phyloP scores from a whole-genome alignment of 257 asterid genomes.

The Voacanga thouarsii region DNA sequence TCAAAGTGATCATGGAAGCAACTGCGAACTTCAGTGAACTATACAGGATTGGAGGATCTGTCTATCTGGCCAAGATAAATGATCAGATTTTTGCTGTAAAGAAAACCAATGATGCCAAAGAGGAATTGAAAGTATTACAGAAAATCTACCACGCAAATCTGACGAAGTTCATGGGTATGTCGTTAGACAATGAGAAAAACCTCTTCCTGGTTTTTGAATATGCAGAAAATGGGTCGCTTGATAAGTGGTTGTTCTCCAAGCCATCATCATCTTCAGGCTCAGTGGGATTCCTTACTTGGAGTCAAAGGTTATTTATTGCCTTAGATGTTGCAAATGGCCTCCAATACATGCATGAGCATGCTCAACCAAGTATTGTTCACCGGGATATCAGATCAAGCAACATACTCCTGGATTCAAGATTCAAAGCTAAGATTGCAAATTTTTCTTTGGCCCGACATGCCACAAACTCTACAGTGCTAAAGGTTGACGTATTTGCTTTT shows the following conservation, averaged over 20 bases:
- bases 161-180: constrained; percentile 63
- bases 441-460: constrained; percentile 56
- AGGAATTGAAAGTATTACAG: constrained; percentile 61
- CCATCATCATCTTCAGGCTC: constrained; percentile 23
- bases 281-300: constrained; percentile 43
- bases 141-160: constrained; percentile 66
- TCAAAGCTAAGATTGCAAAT: constrained; percentile 61
- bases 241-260: constrained; percentile 47
- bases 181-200: constrained; percentile 50
- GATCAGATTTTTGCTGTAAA: constrained; percentile 50
- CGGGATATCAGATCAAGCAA: constrained; percentile 54
- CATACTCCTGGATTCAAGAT: constrained; percentile 65
- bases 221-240: constrained; percentile 65
- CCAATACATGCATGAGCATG: constrained; percentile 77
- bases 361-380: constrained; percentile 69
- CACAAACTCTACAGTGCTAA: constrained; percentile 38
- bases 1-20: constrained; percentile 56
- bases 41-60: constrained; percentile 54
- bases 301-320: constrained; percentile 54
- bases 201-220: constrained; percentile 57
- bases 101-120: constrained; percentile 51
- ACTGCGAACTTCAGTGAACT: constrained; percentile 50
- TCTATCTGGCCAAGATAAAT: constrained; percentile 47
- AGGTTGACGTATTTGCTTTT: constrained; percentile 64
- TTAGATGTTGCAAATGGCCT: constrained; percentile 79